Conservation (phyloP, 129 eudicot genomes). For the Flaveria trinervia region DNA sequence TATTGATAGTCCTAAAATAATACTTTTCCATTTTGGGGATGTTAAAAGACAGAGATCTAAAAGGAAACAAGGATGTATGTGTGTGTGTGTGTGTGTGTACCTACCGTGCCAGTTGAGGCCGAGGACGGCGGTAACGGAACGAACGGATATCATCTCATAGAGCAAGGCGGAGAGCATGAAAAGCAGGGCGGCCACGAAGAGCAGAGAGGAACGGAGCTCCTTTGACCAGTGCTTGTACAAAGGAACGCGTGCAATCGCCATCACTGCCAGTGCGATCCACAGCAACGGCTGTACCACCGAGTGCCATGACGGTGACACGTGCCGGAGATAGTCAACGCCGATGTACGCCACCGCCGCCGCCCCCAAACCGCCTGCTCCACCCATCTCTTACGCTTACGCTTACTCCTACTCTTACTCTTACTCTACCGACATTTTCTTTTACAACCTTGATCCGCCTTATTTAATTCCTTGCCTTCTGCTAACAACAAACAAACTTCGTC, state of each 20-base stretch:
- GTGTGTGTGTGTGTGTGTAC: conserved; percentile 35
- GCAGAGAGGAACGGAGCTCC: conserved; percentile 72
- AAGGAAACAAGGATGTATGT: neutral
- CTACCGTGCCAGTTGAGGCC: conserved; percentile 93
- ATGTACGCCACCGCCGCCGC: conserved; percentile 71
- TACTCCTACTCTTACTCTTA: too few relatives aligned
- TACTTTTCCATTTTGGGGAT: too few relatives aligned
- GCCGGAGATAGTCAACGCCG: conserved; percentile 76
- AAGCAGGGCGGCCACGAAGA: conserved; percentile 64
- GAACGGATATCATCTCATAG: conserved; percentile 76
- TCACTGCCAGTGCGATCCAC: conserved; percentile 65
- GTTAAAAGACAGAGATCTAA: too few relatives aligned
- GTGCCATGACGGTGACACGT: conserved; percentile 77
- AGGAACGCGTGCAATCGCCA: conserved; percentile 68
- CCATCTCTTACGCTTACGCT: too few relatives aligned
- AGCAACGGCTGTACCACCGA: conserved; percentile 76
- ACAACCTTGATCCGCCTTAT: too few relatives aligned
- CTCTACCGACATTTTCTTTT: too few relatives aligned
- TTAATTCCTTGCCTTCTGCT: too few relatives aligned
- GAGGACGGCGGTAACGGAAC: conserved; percentile 95
- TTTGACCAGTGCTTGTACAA: conserved; percentile 83
- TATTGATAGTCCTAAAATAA: too few relatives aligned
- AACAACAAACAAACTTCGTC: too few relatives aligned
- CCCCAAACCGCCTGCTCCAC: conserved; percentile 55
- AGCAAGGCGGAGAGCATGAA: conserved; percentile 74